Evolutionary conservation across 768 basidiomycete genomes (phyloP), one percentile per base, ranked within the genome.

Genomic region (Boletus fagicola): DNA sequence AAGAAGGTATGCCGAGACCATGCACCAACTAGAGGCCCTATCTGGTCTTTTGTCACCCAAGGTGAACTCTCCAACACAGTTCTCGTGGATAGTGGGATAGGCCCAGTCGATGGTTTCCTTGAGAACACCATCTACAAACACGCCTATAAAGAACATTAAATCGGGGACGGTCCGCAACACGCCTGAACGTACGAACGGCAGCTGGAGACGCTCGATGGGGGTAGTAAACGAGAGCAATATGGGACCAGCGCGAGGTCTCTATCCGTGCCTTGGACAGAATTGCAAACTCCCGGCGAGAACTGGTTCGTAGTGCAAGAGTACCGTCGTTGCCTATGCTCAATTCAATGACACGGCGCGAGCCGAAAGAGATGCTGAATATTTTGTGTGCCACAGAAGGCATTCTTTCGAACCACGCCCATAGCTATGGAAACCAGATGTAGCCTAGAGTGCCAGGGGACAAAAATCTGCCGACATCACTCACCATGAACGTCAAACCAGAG

Each of bases 401-500:
- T 49, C 70, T 68, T 56, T 81, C 80, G 20, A 83, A 67, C 70
- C 78, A 78, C 7, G 77, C 63, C 83, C 83, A 83, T 24, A 76
- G 58, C 82, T 83, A 53, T 15, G 31, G 15, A 38, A 42, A 7
- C 16, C 1, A 30, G 15, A 35, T 57, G 30, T 36, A 50, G 38
- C 40, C 18, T 28, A 26, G 5, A 33, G 36, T 4, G 1, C 16
- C 15, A n/a, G 0, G n/a, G 3, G 5, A 3, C 46, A 20, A 9
- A 28, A 6, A 45, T 3, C 0, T 18, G 6, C 47, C 5, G 46
- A 53, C 36, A 55, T 50, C 36, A 55, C 65, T 36, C 57, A 86
- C 90, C 84, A 90, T 83, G 68, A 87, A 86, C 2, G 89, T 88
- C 64, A 91, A 83, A 0, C 90, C 92, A 13, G 78, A 70, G 1